Base-by-base conservation (phyloP, 768 basidiomycete species). In the Leucocoprinus leucothites region DNA sequence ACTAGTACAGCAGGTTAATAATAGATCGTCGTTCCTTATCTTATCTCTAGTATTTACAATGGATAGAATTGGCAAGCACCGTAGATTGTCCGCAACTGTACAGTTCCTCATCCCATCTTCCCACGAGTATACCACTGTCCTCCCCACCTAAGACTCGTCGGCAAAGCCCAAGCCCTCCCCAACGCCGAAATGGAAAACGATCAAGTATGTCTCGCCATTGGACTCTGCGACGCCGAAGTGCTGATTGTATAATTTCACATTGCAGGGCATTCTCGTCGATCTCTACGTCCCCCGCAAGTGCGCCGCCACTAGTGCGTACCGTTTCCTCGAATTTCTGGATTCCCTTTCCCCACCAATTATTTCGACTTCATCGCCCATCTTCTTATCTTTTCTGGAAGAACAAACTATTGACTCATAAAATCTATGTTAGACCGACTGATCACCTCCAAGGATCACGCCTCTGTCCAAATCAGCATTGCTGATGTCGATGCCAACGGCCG, bases 251-350 rank as follows among this genome's bases (percentile, higher is more conserved):
- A 51, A 51, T 47, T 16, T 3, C 50, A 42, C 36, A 35, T 55
- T 61, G 38, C 59, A 97, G 92, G 96, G 97, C 77, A 81, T 91
- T 71, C 95, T 99, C 73, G 97, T 99, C 70, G 97, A 98, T 82
- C 94, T 99, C 76, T 99, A 99, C 80, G 95, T 98, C 69, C 97
- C 97, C 75, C 92, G 97, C 83, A 98, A 98, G 77, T 98, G 97
- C 74, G 85, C 94, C 70, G 94, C 95, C 52, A 96, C 94, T 65
- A 95, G 94, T 97, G 69, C 70, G 91, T 84, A 57, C 57, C 57
- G 31, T 36, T 28, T 26, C 40, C 24, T 51, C n/a, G n/a, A n/a
- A n/a, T n/a, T n/a, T n/a, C n/a, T n/a, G n/a, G n/a, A 38, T n/a
- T 38, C 38, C 14, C 31, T 11, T 11, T 31, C 31, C 6, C 11